Evolutionary conservation across 1,284 basidiomycete genomes (phyloP), one percentile per base, ranked within the genome.

Genomic region (Xanthoconium separans): DNA sequence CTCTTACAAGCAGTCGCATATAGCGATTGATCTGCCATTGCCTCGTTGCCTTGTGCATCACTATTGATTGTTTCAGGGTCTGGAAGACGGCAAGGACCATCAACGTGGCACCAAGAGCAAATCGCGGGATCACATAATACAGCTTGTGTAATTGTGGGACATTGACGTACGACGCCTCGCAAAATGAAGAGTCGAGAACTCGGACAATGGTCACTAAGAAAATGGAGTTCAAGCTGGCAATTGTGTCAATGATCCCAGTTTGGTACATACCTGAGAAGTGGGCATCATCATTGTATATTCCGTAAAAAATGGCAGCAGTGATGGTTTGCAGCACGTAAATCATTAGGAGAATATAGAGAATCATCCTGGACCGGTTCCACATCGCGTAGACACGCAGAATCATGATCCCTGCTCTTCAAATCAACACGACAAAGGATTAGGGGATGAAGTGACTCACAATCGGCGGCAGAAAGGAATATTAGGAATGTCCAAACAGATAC

Each of bases 351-450:
- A 36, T 20, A 7, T 1, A 54, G 3, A 64, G 30, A 6, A 64
- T 39, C 3, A 2, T 13, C 4, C 20, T 54, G 8, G 57, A 62
- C 31, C 27, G 42, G 44, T 46, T 50, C 51, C 51, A 62, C 57
- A 61, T 64, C 9, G 53, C 47, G 15, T 53, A 59, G 3, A 61
- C 49, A 3, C 61, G 59, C 11, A 64, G 16, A 41, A 65, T 44
- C 60, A 65, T 58, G 9, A 65, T 22, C 1, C 58, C 61, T 65
- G 27, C 27, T 16, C 20, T 8, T 6, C 3, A 33, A 24, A 5
- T 45, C 3, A 36, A 7, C 4, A 30, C 11, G 8, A 2, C 6
- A 12, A 12, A 16, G 22, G 13, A 13, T 12, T 1, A 6, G 42
- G 18, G 16, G 5, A 0, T 1, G 4, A 41, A 24, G 24, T 24